A percentile compares a stretch with the other conserved stretches of the same genome.
These are phyloP conservation scores for Flaveria ramosissima DNA, from an alignment of 129 eudicot genomes.

Conservation along the genomic window DNA sequence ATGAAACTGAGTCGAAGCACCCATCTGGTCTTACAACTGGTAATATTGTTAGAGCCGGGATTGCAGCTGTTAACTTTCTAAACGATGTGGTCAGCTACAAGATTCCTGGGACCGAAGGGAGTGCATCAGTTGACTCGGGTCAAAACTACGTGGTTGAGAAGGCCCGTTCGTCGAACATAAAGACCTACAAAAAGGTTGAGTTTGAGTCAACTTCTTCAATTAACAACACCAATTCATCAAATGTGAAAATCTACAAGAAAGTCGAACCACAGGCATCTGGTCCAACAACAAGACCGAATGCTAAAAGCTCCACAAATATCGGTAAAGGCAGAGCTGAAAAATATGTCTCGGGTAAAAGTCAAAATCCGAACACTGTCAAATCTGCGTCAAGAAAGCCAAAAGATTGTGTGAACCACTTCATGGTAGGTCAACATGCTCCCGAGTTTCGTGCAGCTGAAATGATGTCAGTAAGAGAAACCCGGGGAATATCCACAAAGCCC, in stretches of 20 bases:
- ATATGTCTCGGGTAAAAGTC: slow-evolving; percentile 34
- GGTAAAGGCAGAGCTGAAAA: slow-evolving; percentile 46
- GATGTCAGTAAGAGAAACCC: slow-evolving; percentile 41
- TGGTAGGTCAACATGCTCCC: slow-evolving; percentile 44
- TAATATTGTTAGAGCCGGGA: slow-evolving; percentile 84
- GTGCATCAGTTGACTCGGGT: slow-evolving; percentile 42
- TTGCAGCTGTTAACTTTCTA: slow-evolving; percentile 82
- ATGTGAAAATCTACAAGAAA: slow-evolving; percentile 45
- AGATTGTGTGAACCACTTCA: slow-evolving; percentile 42
- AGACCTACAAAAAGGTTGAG: slow-evolving; percentile 49
- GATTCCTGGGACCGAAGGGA: slow-evolving; percentile 70
- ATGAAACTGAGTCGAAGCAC: slow-evolving; percentile 37
- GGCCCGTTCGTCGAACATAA: slow-evolving; percentile 43
- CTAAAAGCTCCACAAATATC: slow-evolving; percentile 31
- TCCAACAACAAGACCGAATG: slow-evolving; percentile 36
- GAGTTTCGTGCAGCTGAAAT: slow-evolving; percentile 37
- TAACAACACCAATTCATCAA: slow-evolving; percentile 40
- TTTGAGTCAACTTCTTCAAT: slow-evolving; percentile 33
- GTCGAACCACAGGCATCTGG: slow-evolving; percentile 41
- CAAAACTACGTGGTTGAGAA: slow-evolving; percentile 57
- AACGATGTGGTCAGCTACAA: slow-evolving; percentile 76
- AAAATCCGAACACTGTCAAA: slow-evolving; percentile 36
- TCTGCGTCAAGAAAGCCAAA: slow-evolving; percentile 53
- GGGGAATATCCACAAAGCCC: slow-evolving; percentile 25
- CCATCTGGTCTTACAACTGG: slow-evolving; percentile 66